Evolutionary conservation across 2,329 filamentous ascomycete genomes (phyloP).

Genomic region (Xylariaceae sp.): DNA sequence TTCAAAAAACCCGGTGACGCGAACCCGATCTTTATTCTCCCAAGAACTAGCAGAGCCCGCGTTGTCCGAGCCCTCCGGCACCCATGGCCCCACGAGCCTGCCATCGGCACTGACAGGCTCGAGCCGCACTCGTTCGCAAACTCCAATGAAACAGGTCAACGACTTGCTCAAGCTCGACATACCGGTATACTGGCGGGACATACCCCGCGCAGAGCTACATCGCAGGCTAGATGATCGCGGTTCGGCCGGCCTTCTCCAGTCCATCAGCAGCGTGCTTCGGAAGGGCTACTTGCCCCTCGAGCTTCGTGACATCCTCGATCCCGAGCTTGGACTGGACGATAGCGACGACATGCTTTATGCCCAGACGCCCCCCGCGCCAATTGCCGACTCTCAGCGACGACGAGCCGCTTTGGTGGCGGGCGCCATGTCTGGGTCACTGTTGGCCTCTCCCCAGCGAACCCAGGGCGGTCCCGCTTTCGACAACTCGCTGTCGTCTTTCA

Average conservation of each 20-base stretch:
- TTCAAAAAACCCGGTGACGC: too few relatives aligned
- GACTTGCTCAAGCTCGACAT: conserved; percentile 3
- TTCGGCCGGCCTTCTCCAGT: neutral
- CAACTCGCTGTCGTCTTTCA: neutral
- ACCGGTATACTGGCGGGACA: neutral
- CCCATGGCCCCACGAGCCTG: too few relatives aligned
- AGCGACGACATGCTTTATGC: conserved; percentile 2
- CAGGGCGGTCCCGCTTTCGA: neutral
- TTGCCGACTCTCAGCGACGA: neutral
- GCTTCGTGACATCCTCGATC: conserved; percentile 1
- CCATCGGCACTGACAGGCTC: too few relatives aligned
- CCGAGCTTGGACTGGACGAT: neutral
- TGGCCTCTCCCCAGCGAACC: neutral
- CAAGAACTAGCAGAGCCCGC: neutral
- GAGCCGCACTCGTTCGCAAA: too few relatives aligned
- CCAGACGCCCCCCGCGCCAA: neutral
- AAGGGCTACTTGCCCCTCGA: conserved; percentile 4
- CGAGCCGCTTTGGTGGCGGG: neutral
- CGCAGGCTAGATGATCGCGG: neutral
- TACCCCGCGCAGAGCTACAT: neutral
- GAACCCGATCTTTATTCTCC: too few relatives aligned
- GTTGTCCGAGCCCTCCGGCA: conserved; percentile 1
- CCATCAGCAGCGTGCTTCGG: neutral
- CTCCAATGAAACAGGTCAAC: too few relatives aligned
- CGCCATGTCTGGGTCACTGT: neutral